Percentiles rank a stretch among this genome's conserved stretches.
Conservation (phyloP, 495 filamentous ascomycete genomes). For the Aspergillus mulundensis region DNA sequence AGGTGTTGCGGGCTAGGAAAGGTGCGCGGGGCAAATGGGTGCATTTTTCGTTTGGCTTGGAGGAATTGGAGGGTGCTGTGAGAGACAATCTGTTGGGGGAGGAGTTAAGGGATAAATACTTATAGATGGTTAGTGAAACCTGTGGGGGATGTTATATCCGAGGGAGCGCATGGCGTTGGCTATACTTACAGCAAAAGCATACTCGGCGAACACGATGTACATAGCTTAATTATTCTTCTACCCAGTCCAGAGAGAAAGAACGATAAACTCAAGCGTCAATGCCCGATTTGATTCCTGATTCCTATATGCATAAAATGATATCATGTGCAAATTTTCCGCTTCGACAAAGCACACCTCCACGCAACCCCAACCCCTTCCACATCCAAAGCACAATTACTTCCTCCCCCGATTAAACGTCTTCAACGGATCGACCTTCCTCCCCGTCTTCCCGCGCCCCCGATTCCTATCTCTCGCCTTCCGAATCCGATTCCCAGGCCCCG, state of each 20-base stretch:
- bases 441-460: constrained; percentile 47
- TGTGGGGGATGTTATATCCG: too few relatives aligned
- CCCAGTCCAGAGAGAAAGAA: neutral
- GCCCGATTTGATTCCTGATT: neutral
- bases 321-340: constrained; percentile 6
- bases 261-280: neutral
- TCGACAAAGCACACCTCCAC: neutral
- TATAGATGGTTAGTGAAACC: neutral
- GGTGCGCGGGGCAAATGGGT: constrained; percentile 38
- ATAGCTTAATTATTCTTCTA: too few relatives aligned
- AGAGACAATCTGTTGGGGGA: constrained; percentile 19
- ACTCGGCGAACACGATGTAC: too few relatives aligned
- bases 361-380: neutral
- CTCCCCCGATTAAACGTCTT: constrained; percentile 71
- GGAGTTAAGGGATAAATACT: constrained; percentile 9
- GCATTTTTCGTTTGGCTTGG: constrained; percentile 30
- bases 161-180: too few relatives aligned
- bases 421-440: constrained; percentile 69
- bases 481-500: constrained; percentile 62
- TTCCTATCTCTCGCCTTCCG: constrained; percentile 65
- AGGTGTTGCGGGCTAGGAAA: constrained; percentile 25
- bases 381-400: constrained; percentile 20
- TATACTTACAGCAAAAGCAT: too few relatives aligned
- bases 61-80: constrained; percentile 19
- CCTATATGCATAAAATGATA: constrained; percentile 9